A percentile compares a stretch with the other conserved stretches of the same genome.
phyloP scores from a whole-genome alignment of 2,329 filamentous ascomycete species.

The Cladophialophora exuberans region DNA sequence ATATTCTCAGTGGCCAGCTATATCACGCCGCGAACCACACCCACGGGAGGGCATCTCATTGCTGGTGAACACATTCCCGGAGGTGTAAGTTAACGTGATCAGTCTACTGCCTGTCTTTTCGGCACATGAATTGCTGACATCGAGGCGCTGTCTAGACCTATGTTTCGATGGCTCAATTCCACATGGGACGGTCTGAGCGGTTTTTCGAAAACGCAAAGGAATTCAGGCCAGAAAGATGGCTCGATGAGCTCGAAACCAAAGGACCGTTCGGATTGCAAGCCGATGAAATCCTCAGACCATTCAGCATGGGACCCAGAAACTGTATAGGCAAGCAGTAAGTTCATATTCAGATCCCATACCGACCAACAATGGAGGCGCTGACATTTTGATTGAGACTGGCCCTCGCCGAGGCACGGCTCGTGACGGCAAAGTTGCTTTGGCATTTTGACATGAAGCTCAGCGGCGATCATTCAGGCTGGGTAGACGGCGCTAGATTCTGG shows the following conservation, averaged over 20 bases:
- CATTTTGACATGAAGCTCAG: conserved; percentile 23
- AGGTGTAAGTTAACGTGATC: conserved; percentile 9
- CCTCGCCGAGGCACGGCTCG: conserved; percentile 14
- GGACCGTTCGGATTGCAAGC: conserved; percentile 3
- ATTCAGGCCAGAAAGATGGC: conserved; percentile 21
- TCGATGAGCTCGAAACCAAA: conserved; percentile 9
- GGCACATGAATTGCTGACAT: background rate
- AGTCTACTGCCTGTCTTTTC: background rate
- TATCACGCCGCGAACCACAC: conserved; percentile 33
- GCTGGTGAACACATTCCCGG: conserved; percentile 39
- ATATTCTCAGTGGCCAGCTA: conserved; percentile 21
- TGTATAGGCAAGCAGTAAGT: conserved; percentile 22
- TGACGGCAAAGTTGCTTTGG: conserved; percentile 19
- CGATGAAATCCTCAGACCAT: conserved; percentile 18
- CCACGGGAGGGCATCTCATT: conserved; percentile 43
- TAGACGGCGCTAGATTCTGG: conserved; percentile 24
- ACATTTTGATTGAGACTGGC: background rate
- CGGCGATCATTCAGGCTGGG: conserved; percentile 20
- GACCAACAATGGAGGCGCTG: background rate
- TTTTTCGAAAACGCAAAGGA: conserved; percentile 16
- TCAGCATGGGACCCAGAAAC: conserved; percentile 21
- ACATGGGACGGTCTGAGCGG: conserved; percentile 22
- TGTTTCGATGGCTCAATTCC: conserved; percentile 26
- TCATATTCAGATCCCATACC: background rate
- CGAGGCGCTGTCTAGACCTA: conserved; percentile 9